Conservation (phyloP, 768 basidiomycete species). For the Lentinula guzmanii region DNA sequence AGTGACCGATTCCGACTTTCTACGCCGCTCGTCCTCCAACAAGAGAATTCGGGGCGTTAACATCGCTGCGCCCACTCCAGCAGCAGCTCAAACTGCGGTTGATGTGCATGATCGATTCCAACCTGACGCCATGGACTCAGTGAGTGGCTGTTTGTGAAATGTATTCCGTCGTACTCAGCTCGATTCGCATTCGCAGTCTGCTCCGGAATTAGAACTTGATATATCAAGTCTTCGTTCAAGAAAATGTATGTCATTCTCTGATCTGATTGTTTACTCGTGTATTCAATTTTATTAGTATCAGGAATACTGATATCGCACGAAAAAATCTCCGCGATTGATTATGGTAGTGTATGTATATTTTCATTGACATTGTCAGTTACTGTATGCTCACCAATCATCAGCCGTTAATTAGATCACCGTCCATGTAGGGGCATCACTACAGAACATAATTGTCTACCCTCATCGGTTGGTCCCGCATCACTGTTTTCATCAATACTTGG, state of each 20-base stretch:
- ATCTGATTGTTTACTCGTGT: neutral
- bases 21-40: neutral
- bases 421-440: neutral
- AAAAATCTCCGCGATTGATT: neutral
- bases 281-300: neutral
- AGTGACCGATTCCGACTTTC: neutral
- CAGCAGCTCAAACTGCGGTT: no score
- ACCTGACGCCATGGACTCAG: no score
- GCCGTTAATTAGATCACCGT: neutral
- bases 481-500: neutral
- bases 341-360: neutral
- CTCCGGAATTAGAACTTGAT: neutral
- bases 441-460: neutral
- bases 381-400: neutral
- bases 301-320: neutral
- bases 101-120: no score
- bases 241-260: neutral
- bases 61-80: no score
- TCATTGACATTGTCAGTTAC: no score
- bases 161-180: no score
- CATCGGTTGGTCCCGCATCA: neutral
- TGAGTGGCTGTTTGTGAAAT: no score
- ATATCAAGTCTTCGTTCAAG: neutral
- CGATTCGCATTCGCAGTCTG: neutral
- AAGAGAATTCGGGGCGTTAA: neutral